These are phyloP conservation scores for Botrytis aclada DNA, from an alignment of 2,329 filamentous ascomycete genomes.

Conservation along the genomic window DNA sequence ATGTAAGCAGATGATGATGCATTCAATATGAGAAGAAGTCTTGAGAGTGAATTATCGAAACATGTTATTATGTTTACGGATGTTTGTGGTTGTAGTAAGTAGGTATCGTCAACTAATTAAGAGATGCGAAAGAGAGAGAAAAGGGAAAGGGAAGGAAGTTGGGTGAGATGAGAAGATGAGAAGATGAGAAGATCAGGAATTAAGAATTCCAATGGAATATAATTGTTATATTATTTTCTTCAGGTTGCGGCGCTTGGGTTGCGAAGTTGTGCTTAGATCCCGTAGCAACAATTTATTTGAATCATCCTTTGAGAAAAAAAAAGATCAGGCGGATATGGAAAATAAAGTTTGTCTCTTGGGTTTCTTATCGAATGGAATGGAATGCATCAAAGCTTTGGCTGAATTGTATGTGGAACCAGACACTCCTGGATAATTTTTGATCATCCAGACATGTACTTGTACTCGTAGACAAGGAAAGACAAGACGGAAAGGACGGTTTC, in stretches of 20 bases:
- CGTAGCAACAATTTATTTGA: neutral
- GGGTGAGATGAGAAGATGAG: neutral
- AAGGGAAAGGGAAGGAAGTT: neutral
- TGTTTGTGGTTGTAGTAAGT: neutral
- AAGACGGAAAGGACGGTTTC: neutral
- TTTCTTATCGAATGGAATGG: conserved; percentile 7
- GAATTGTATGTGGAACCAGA: neutral
- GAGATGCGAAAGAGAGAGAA: neutral
- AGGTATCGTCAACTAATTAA: neutral
- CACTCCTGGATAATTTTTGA: too few relatives aligned
- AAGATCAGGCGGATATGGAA: conserved; percentile 10
- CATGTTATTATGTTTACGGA: neutral
- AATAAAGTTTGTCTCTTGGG: neutral
- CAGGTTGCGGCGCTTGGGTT: conserved; percentile 5
- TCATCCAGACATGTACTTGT: too few relatives aligned
- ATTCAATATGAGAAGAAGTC: conserved; percentile 5
- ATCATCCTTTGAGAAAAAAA: neutral
- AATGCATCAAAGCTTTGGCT: neutral
- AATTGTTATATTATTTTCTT: neutral
- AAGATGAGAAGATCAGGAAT: neutral
- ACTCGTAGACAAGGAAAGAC: conserved; percentile 13
- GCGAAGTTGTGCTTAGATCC: neutral
- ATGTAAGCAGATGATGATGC: conserved; percentile 15
- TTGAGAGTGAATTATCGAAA: neutral
- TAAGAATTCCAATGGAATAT: neutral